Evolutionary conservation across 805 yeast species (phyloP), one percentile per base, ranked within the genome.

Genomic region (Saccharomyces paradoxus): DNA sequence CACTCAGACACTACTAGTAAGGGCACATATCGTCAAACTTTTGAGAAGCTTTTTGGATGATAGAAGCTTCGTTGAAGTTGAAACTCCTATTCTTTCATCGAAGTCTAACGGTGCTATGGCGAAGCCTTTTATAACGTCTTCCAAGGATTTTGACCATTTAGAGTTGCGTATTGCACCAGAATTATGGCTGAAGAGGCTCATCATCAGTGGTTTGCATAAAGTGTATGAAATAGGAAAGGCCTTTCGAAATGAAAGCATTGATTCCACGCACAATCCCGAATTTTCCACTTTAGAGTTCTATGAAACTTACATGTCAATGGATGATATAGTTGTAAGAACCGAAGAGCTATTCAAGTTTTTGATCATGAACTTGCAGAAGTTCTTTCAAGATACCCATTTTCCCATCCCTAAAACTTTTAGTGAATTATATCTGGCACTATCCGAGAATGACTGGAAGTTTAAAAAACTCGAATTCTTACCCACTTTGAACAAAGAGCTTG

Each of bases 201-300:
- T 90, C 2, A 82, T 92, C 32, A 78, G 88, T 7, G 99, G 99
- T 1, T 82, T 91, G 63, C 96, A 91, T 60, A 82, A 80, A 60
- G 84, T 94, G 2, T 94, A 81, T 69, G 98, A 94, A 64, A 81
- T 94, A 52, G 97, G 97, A 0, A 78, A 80, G 52, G 83, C 78
- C 49, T 94, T 91, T 69, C 77, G 99, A 62, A 94, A 94, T 64
- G 99, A 94, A 71, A 96, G 97, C 6, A 77, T 92, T 29, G 99
- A 92, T 67, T 76, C 86, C 1, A 87, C 96, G 0, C 99, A 92
- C 68, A 94, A 92, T 69, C 96, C 97, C 0, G 99, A 92, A 65
- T 92, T 91, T 67, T 85, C 96, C 1, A 81, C 89, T 2, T 83
- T 96, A 66, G 99, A 92, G 67, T 87, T 89, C 62, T 92, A 92